Conservation (phyloP, 2,329 filamentous ascomycete species). For the Xylariaceae sp. region DNA sequence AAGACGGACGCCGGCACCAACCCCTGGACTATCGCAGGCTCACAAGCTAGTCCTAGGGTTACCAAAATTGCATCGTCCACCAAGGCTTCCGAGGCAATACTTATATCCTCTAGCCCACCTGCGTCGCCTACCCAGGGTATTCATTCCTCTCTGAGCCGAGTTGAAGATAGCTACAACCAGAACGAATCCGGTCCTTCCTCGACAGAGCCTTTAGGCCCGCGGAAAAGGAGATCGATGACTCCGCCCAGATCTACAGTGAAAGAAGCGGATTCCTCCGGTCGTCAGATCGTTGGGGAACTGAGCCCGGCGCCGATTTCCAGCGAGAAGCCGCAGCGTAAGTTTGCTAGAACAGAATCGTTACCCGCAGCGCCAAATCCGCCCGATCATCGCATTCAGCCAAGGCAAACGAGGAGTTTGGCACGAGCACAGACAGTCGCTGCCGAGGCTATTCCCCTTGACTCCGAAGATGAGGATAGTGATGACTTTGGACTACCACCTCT, state of each 20-base stretch:
- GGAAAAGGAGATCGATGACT: conserved; percentile 27
- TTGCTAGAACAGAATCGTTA: conserved; percentile 40
- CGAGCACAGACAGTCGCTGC: conserved; percentile 34
- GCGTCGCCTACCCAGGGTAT: conserved; percentile 40
- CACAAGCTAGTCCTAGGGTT: conserved; percentile 50
- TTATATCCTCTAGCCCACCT: conserved; percentile 53
- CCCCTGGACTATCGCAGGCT: conserved; percentile 50
- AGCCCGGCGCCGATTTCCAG: conserved; percentile 28
- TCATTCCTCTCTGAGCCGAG: conserved; percentile 30
- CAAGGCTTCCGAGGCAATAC: conserved; percentile 46
- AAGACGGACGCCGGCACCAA: conserved; percentile 38
- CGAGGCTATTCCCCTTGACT: conserved; percentile 24
- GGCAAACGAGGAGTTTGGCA: conserved; percentile 17
- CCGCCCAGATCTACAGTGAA: conserved; percentile 15
- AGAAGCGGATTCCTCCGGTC: not conserved
- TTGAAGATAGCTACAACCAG: not conserved
- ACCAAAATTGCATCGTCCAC: conserved; percentile 26
- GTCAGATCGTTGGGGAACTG: conserved; percentile 4
- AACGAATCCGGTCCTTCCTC: conserved; percentile 1
- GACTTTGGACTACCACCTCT: conserved; percentile 37
- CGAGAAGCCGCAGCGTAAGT: conserved; percentile 32
- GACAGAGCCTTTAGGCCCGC: conserved; percentile 19
- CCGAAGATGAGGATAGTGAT: conserved; percentile 29
- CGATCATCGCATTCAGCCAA: not conserved
- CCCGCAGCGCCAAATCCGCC: conserved; percentile 25